Conservation (phyloP, 2,329 filamentous ascomycete genomes). For the Trichoderma harzianum region DNA sequence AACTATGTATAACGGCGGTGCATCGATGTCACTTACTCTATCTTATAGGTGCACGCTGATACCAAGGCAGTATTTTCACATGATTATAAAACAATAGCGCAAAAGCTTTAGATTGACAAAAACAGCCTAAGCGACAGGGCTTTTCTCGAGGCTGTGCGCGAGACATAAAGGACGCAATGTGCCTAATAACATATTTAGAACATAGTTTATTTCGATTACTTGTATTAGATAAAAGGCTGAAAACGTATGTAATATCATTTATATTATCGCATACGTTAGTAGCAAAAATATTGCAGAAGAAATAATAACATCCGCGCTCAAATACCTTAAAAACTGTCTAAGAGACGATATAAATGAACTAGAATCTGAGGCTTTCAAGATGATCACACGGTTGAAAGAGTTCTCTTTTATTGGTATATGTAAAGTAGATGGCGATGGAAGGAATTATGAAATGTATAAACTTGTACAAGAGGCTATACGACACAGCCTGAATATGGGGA, state of each 20-base stretch:
- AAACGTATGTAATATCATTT: no score
- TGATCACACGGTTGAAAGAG: not conserved
- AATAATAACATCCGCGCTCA: no score
- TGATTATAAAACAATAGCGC: not conserved
- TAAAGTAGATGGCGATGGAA: not conserved
- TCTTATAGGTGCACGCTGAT: no score
- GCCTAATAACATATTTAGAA: no score
- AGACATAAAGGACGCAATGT: not conserved
- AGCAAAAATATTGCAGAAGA: no score
- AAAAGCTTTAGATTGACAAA: not conserved
- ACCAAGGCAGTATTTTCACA: no score
- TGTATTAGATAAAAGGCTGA: no score
- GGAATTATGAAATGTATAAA: not conserved
- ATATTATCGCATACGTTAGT: no score
- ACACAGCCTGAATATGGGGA: not conserved
- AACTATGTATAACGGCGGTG: no score
- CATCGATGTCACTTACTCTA: no score
- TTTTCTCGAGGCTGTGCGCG: not conserved
- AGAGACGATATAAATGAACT: not conserved
- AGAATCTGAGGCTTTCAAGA: not conserved
- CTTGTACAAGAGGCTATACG: not conserved
- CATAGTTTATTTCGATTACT: no score
- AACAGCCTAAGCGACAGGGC: not conserved
- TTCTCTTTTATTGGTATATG: not conserved
- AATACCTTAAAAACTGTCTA: no score